Conservation (phyloP, 1,284 basidiomycete species). For the Cystobasidium slooffiae region DNA sequence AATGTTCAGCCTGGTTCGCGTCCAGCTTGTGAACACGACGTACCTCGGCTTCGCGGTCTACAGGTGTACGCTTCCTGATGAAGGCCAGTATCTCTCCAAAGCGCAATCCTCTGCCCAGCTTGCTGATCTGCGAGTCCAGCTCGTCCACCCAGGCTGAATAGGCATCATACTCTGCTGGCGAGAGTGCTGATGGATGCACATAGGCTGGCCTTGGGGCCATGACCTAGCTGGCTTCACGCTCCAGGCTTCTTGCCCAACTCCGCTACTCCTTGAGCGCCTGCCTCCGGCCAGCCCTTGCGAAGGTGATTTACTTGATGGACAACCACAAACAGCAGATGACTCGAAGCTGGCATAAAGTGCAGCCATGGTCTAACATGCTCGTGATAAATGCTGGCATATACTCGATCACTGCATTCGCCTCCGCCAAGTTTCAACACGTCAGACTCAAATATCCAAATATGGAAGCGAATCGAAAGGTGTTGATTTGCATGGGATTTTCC, state of each 20-base stretch:
- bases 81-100: conserved; percentile 39
- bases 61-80: conserved; percentile 34
- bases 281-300: too few relatives aligned
- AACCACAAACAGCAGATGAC: too few relatives aligned
- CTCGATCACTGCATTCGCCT: conserved; percentile 5
- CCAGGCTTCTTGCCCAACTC: too few relatives aligned
- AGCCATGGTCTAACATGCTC: too few relatives aligned
- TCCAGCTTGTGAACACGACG: not conserved
- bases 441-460: conserved; percentile 1
- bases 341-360: too few relatives aligned
- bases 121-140: conserved; percentile 37
- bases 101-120: conserved; percentile 36
- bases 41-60: conserved; percentile 40
- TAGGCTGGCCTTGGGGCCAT: conserved; percentile 25
- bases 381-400: not conserved
- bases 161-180: conserved; percentile 34
- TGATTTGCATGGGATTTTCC: not conserved
- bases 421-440: not conserved
- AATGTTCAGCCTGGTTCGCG: not conserved
- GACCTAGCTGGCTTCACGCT: not conserved
- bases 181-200: conserved; percentile 37
- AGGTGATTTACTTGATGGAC: too few relatives aligned
- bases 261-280: too few relatives aligned
- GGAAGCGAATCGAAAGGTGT: not conserved
- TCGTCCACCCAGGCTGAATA: conserved; percentile 37